Base-by-base conservation (phyloP, 2,329 filamentous ascomycete genomes). In the Alternaria triticimaculans region DNA sequence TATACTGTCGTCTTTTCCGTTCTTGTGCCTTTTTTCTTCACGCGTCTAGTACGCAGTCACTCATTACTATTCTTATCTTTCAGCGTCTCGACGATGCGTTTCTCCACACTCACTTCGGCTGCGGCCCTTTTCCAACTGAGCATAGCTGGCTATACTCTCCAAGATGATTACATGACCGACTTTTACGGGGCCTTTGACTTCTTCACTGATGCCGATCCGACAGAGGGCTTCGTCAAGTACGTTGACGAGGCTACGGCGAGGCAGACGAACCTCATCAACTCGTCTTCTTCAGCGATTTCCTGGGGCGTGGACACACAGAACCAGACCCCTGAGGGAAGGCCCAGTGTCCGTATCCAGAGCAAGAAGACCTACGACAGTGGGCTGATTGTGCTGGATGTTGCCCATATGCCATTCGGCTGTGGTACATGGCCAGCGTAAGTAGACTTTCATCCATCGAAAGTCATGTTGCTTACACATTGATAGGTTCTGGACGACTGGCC, bases 401-500 rank as follows among this genome's bases (percentile, higher is more conserved):
- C 78, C 25, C 85, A 87, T 64, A 85, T 86, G 77, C 85, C 85
- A 1, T 80, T 79, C 10, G 83, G 82, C 30, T 86, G 82, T 64
- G 85, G 85, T 20, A 81, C 82, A 12, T 87, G 85, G 85, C 84
- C 84, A 30, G 84, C 85, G 69, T 76, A 69, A 55, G 74, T 71
- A 43, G 51, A 48, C 2, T 11, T 11, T 14, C 20, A 20, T 28
- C 9, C 7, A n/a, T 14, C 5, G 4, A 28, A 2, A 41, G n/a
- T 46, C 15, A 45, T 14, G 12, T 41, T n/a, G 45, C 66, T 74
- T 33, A 73, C 55, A 60, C 4, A n/a, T 21, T 6, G 28, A 11
- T 28, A 77, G 74, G 8, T 78, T 78, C 62, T 78, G 76, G 76
- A 77, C 73, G 56, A 63, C 75, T 15, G 76, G 76, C 21, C 74